phyloP scores from a whole-genome alignment of 2,329 filamentous ascomycete genomes.

The Microdochium paspali region DNA sequence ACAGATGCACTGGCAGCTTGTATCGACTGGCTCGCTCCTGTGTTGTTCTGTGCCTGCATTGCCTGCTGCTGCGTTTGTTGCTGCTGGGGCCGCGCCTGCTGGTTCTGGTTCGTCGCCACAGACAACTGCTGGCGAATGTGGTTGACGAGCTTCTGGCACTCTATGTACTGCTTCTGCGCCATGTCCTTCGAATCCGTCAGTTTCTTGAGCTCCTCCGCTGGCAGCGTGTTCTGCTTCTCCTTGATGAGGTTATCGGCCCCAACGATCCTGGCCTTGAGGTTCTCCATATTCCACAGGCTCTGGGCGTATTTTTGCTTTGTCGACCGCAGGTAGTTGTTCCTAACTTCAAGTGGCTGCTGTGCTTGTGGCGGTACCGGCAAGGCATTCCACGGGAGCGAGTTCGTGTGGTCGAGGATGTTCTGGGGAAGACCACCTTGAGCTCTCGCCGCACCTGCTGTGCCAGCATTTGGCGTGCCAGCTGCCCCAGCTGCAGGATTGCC shows the following conservation, averaged over 20 bases:
- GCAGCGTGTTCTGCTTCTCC: constrained; percentile 10
- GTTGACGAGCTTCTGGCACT: constrained; percentile 13
- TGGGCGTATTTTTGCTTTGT: constrained; percentile 13
- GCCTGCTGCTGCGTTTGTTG: constrained; percentile 10
- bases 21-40: constrained; percentile 16
- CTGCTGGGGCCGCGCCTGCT: constrained; percentile 14
- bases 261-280: constrained; percentile 5
- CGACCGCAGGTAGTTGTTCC: constrained; percentile 6
- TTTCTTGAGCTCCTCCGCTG: constrained; percentile 13
- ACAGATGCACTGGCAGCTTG: constrained; percentile 20
- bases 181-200: constrained; percentile 7
- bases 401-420: constrained; percentile 14
- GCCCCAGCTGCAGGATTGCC: constrained; percentile 1
- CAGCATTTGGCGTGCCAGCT: constrained; percentile 1
- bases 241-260: constrained; percentile 14
- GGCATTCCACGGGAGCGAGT: constrained; percentile 13
- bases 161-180: constrained; percentile 11
- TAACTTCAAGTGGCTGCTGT: not conserved
- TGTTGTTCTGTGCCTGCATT: constrained; percentile 8
- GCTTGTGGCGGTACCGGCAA: constrained; percentile 7
- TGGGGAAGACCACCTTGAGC: constrained; percentile 7
- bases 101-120: constrained; percentile 1
- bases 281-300: constrained; percentile 16
- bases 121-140: constrained; percentile 12
- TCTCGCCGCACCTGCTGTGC: not conserved